A percentile compares a stretch with the other conserved stretches of the same genome.
These are phyloP conservation scores for Cymodocea nodosa DNA, from an alignment of 116 monocot genomes.

Conservation along the genomic window DNA sequence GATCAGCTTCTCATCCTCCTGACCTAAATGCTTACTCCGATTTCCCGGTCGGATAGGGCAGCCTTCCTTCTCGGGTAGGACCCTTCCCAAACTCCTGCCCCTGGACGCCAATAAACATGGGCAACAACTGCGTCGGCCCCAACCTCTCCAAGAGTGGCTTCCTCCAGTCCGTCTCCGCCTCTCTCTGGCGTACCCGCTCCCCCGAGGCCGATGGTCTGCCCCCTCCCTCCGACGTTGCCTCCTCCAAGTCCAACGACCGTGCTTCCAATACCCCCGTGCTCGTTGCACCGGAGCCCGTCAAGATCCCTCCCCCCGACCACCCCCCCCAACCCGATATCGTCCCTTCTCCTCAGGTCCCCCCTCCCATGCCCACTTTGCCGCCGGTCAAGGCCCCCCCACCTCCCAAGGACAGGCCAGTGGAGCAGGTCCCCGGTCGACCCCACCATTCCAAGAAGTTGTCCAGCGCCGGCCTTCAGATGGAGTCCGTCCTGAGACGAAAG, in stretches of 20 bases:
- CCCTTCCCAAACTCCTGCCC: background rate
- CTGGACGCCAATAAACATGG: too few relatives aligned
- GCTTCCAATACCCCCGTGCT: background rate
- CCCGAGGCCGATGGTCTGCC: background rate
- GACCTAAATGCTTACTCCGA: too few relatives aligned
- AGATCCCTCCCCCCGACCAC: constrained; percentile 20
- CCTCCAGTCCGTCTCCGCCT: constrained; percentile 28
- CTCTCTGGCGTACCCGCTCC: constrained; percentile 14
- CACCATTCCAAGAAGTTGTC: constrained; percentile 19
- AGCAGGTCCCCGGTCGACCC: constrained; percentile 6
- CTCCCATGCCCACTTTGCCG: background rate
- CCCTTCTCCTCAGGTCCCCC: background rate
- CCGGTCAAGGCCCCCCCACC: background rate
- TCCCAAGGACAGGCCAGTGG: background rate
- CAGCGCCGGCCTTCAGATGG: constrained; percentile 19
- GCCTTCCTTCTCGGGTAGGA: too few relatives aligned
- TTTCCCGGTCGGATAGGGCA: too few relatives aligned
- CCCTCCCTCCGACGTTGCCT: background rate
- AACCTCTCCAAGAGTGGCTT: constrained; percentile 21
- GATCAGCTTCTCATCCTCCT: too few relatives aligned
- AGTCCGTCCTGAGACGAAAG: constrained; percentile 29
- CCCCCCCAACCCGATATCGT: constrained; percentile 1
- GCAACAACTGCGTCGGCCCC: constrained; percentile 31
- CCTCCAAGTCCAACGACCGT: constrained; percentile 1
- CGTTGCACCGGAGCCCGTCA: constrained; percentile 27